Evolutionary conservation across 768 basidiomycete genomes (phyloP), one percentile per base, ranked within the genome.

Genomic region (Auriscalpium microsporum): DNA sequence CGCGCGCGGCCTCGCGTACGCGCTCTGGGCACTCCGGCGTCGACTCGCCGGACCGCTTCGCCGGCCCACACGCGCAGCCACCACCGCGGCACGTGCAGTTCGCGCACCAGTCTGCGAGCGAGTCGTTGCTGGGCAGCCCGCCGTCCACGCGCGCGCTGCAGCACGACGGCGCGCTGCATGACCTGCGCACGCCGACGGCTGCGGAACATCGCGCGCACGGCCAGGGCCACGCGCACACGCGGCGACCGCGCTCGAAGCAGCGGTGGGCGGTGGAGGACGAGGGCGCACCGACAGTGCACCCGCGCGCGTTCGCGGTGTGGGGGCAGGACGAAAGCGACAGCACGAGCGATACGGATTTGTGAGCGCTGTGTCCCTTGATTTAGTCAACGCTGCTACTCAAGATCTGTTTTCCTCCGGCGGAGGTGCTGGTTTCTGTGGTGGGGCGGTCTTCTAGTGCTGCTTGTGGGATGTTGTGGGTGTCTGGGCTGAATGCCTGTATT

Each of bases 291-390:
- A 16, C 68, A 68, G 52, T 74, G 74, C 14, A 63, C 61, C 58
- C 61, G 44, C 58, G 79, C 37, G 84, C 87, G 8, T 93, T 93
- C 63, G 90, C 91, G 17, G 87, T 89, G 10, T 90, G 83, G 81
- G 91, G 90, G 0, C 86, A 90, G 42, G 90, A 93, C 64, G 90
- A 92, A 69, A 91, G 87, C 54, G 90, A 93, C 62, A 89, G 87
- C 65, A 86, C 84, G 63, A 90, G 88, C 58, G 89, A 90, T 63
- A 83, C 78, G 51, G 84, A 86, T 56, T 17, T 34, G 46, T n/a
- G 33, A n/a, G 55, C 47, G 37, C 21, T 14, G 37, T 35, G 33
- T 28, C 4, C 28, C 7, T 28, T 4, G 5, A 28, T 28, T 4
- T 4, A 7, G 28, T 28, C 28, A 28, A 21, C 28, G 28, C 28